Conservation (phyloP, 192 early-diverging fungal species). For the Ambispora gerdemannii region DNA sequence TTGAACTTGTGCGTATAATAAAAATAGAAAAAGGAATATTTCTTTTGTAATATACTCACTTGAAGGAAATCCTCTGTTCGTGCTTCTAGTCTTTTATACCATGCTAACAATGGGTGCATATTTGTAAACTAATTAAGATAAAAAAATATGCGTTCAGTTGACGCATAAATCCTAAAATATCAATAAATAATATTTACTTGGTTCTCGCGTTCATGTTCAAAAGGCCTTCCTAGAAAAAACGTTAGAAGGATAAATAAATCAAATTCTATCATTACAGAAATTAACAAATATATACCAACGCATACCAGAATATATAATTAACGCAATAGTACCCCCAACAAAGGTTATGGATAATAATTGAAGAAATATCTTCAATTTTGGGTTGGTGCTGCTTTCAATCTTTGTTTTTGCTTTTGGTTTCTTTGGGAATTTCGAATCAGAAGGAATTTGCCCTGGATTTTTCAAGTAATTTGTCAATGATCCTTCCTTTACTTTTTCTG, state of each 20-base stretch:
- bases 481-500: too few species aligned
- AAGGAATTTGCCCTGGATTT: background rate
- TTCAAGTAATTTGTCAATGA: too few species aligned
- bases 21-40: background rate
- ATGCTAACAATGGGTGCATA: constrained; percentile 3
- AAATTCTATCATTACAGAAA: background rate
- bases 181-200: constrained; percentile 1
- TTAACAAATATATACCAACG: background rate
- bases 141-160: background rate
- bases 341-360: background rate
- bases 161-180: background rate
- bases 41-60: background rate
- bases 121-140: constrained; percentile 25
- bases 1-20: background rate
- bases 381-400: background rate
- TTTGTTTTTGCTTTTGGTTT: constrained; percentile 7
- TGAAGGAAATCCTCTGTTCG: constrained; percentile 23
- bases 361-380: background rate
- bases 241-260: background rate
- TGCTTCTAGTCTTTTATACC: constrained; percentile 16
- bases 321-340: too few species aligned
- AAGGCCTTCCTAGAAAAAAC: constrained; percentile 24
- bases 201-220: constrained; percentile 20
- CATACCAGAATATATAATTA: constrained; percentile 8
- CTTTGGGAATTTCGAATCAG: background rate